phyloP scores from a whole-genome alignment of 129 eudicot species.

The Pittosporum tobira region DNA sequence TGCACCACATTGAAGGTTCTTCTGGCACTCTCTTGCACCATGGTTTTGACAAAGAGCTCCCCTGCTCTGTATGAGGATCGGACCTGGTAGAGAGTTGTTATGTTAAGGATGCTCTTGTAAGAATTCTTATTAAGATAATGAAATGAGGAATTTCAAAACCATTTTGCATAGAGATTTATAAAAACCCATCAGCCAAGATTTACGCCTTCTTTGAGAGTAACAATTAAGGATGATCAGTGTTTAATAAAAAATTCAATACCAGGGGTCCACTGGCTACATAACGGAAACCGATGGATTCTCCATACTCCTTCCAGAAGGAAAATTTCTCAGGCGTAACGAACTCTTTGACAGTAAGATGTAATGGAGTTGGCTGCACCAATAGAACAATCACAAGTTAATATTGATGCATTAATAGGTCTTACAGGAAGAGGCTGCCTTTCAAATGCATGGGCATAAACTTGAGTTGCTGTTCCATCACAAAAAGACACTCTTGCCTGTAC shows the following conservation, averaged over 20 bases:
- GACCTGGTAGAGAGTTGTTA: conserved; percentile 32
- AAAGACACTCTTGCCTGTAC: conserved; percentile 76
- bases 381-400: neutral
- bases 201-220: neutral
- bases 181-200: neutral
- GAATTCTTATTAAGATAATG: conserved; percentile 18
- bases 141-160: conserved; percentile 1
- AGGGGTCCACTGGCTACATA: conserved; percentile 98
- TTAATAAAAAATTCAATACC: conserved; percentile 20
- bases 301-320: conserved; percentile 82
- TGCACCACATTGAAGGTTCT: conserved; percentile 10
- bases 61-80: conserved; percentile 95
- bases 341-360: conserved; percentile 89
- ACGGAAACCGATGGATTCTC: conserved; percentile 92
- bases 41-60: conserved; percentile 79
- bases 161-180: no score
- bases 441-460: neutral
- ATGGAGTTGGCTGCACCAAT: conserved; percentile 70
- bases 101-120: neutral
- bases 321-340: conserved; percentile 87
- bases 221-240: neutral
- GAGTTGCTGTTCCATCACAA: no score
- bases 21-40: conserved; percentile 66
- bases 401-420: neutral
- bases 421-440: neutral